Percentiles rank a stretch among this genome's conserved stretches.
These are phyloP conservation scores for Orychophragmus violaceus DNA, from an alignment of 345 rosid species.

Conservation along the genomic window DNA sequence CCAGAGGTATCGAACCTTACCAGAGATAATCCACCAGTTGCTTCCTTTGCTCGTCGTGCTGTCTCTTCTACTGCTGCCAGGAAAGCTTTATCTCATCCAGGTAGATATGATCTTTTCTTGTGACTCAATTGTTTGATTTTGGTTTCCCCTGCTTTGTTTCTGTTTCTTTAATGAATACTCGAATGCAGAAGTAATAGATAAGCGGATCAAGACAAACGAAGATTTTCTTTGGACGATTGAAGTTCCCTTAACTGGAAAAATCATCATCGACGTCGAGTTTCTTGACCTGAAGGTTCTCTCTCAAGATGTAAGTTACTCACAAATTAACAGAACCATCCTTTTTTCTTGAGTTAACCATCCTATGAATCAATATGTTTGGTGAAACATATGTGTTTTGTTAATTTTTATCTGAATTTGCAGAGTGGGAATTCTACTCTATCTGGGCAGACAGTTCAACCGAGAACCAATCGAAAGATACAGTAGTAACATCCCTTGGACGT, in stretches of 20 bases:
- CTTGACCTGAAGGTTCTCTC: slow-evolving; percentile 72
- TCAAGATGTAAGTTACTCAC: slow-evolving; percentile 39
- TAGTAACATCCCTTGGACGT: slow-evolving; percentile 59
- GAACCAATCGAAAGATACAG: slow-evolving; percentile 46
- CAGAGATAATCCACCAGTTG: slow-evolving; percentile 83
- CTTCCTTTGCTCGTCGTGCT: slow-evolving; percentile 70
- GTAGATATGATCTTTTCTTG: slow-evolving; percentile 27
- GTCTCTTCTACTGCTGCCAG: slow-evolving; percentile 67
- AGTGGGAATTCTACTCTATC: slow-evolving; percentile 69
- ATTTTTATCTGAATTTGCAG: slow-evolving; percentile 31
- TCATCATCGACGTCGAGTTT: slow-evolving; percentile 88
- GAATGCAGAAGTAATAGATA: slow-evolving; percentile 63
- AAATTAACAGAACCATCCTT: neutral
- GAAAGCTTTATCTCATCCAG: slow-evolving; percentile 74
- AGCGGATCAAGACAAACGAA: slow-evolving; percentile 63
- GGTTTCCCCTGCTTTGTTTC: too few relatives aligned
- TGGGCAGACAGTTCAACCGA: slow-evolving; percentile 59
- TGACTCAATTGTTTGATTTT: neutral
- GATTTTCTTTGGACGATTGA: slow-evolving; percentile 85
- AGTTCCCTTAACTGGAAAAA: slow-evolving; percentile 71
- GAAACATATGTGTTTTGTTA: too few relatives aligned
- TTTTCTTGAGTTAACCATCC: too few relatives aligned
- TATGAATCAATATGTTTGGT: too few relatives aligned
- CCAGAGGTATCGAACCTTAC: too few relatives aligned
- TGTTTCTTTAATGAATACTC: too few relatives aligned